Percentiles rank a stretch among this genome's conserved stretches.
phyloP scores from a whole-genome alignment of 2,329 filamentous ascomycete genomes.

The Apiospora koreana region DNA sequence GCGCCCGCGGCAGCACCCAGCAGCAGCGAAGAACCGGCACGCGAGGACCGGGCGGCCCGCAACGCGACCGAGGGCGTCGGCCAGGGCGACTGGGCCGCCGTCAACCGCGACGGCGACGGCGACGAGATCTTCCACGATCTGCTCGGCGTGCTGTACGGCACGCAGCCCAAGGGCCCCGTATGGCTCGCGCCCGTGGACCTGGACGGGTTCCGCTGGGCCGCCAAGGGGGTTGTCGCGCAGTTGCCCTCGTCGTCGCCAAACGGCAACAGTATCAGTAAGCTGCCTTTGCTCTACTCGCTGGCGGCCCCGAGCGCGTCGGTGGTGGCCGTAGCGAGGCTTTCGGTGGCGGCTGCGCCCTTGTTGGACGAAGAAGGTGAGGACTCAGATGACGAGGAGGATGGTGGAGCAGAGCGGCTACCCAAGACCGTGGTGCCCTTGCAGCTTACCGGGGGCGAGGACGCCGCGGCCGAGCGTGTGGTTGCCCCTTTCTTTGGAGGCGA shows the following conservation, averaged over 20 bases:
- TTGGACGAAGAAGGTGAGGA: neutral
- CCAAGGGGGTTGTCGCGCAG: neutral
- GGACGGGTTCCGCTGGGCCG: slow-evolving; percentile 15
- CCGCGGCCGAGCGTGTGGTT: neutral
- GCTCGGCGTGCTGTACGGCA: slow-evolving; percentile 19
- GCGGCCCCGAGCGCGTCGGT: neutral
- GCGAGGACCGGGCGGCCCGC: neutral
- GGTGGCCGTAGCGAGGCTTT: neutral
- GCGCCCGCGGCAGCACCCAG: no score
- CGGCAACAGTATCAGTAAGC: neutral
- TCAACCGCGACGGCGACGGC: slow-evolving; percentile 20
- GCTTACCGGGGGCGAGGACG: neutral
- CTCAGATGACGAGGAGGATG: neutral
- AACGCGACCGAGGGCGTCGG: slow-evolving; percentile 1
- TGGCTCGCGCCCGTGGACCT: slow-evolving; percentile 14
- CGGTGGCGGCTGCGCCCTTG: neutral
- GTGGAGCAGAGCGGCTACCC: neutral
- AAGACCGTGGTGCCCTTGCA: neutral
- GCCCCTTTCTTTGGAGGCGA: neutral
- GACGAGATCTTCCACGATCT: slow-evolving; percentile 24
- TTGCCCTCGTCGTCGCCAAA: neutral
- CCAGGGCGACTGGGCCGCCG: neutral
- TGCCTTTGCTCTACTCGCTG: neutral
- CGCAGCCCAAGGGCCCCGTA: neutral
- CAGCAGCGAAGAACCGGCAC: no score